These are phyloP conservation scores for Backusella australiensis DNA, from an alignment of 192 early-diverging fungal genomes.

Conservation along the genomic window DNA sequence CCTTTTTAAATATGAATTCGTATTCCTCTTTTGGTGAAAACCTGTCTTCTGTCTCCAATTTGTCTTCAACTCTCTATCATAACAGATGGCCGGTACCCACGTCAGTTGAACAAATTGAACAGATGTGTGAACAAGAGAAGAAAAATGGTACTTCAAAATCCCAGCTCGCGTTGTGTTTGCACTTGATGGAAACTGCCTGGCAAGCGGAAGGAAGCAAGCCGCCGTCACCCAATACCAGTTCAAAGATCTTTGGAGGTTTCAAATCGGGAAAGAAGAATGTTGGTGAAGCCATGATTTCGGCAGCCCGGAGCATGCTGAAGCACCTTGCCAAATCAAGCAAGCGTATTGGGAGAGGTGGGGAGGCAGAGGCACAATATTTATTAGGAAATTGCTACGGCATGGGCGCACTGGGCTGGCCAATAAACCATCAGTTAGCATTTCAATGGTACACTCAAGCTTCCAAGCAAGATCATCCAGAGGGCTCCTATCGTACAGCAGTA, in stretches of 20 bases:
- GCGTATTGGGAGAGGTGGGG: slow-evolving; percentile 59
- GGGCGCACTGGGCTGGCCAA: slow-evolving; percentile 70
- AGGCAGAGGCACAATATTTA: slow-evolving; percentile 91
- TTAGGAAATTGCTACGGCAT: slow-evolving; percentile 88
- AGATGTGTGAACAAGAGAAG: background rate
- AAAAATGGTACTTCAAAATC: background rate
- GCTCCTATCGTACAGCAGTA: slow-evolving; percentile 89
- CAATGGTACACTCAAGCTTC: slow-evolving; percentile 86
- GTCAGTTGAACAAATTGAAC: background rate
- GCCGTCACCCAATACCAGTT: background rate
- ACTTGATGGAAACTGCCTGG: slow-evolving; percentile 8
- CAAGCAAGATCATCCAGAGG: slow-evolving; percentile 85
- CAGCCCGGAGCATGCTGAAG: slow-evolving; percentile 84
- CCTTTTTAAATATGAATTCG: background rate
- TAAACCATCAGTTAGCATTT: slow-evolving; percentile 90
- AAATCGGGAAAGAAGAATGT: slow-evolving; percentile 44
- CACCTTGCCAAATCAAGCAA: slow-evolving; percentile 71
- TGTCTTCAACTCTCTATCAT: background rate
- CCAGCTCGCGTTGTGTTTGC: background rate
- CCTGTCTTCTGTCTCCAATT: background rate
- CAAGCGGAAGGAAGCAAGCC: background rate
- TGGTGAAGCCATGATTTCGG: slow-evolving; percentile 67
- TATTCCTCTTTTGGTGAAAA: background rate
- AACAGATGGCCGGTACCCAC: slow-evolving; percentile 5
- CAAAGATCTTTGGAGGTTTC: background rate